Evolutionary conservation across 2,329 filamentous ascomycete genomes (phyloP), one percentile per base, ranked within the genome.

Genomic region (Ophiostoma perfectum): DNA sequence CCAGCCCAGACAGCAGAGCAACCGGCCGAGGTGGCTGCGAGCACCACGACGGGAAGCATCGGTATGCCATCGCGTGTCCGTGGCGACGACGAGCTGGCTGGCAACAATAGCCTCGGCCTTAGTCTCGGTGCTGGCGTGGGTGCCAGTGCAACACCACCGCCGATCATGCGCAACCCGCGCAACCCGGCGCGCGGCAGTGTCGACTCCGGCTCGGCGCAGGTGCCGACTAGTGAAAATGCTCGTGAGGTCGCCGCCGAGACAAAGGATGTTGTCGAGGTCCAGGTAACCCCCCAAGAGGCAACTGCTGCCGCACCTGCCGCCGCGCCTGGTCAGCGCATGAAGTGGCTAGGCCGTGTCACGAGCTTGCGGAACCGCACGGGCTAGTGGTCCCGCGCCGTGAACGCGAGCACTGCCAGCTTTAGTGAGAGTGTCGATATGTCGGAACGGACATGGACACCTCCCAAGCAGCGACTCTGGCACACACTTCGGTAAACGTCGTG

Each of bases 91-190:
- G 69, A 70, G 49, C 38, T 18, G 5, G 60, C 16, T 9, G 16
- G 60, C 60, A 18, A 42, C 39, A 63, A 42, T n/a, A 63, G 38
- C 16, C 38, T 42, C 18, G 60, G 39, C 3, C 38, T 42, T 14
- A 18, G 44, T 45, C 16, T 42, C 11, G 27, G 45, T 18, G n/a
- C n/a, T 5, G 64, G 38, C 9, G 44, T 3, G 2, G 44, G 79
- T 4, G 75, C 77, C 1, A 81, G 84, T 42, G 82, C 83, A 0
- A 87, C 84, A 7, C 84, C 84, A 3, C 84, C 84, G 4, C 84
- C 84, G 1, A 87, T 87, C 66, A 75, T 82, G 77, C 79, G 84
- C 16, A 83, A 81, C 66, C 77, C 72, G 1, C 68, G 73, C 70
- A 70, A 49, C 42, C 45, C 55, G 12, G 64, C 42, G 18, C 60